Base-by-base conservation (phyloP, 179 eudicot genomes). In the Beta lomatogona region DNA sequence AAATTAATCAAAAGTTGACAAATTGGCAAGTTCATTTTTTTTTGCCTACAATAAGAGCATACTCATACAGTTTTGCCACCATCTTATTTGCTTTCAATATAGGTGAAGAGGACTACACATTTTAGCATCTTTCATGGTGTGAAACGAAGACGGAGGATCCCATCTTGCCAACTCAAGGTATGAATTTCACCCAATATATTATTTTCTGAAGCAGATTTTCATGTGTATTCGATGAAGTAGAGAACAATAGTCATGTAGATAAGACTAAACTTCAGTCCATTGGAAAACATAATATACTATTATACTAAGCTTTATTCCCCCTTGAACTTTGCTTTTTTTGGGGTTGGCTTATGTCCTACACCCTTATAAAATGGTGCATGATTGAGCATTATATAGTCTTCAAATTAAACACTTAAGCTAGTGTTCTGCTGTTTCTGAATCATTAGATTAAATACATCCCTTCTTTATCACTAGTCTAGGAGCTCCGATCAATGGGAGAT, bases 401-500 rank as follows among this genome's bases (percentile, higher is more conserved):
- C 48, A 65, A 16, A 55, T 21, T 55, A 41, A 73, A 63, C 15
- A 21, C 31, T 53, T 53, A 57, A 21, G 75, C 64, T 59, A 59
- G 79, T 83, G 65, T 80, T 79, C 4, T 60, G 71, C 48, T 16
- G 53, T 16, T 77, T 63, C 15, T 45, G 70, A 74, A 83, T 79
- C 72, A 79, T 69, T 75, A 75, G 66, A 52, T 48, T 28, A 60
- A 36, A 58, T 75, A 82, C 79, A 75, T 80, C 66, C 72, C n/a
- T 83, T 36, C 61, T 79, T 79, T 68, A 86, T 80, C 78, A 74
- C 46, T 77, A 36, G 68, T 79, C 79, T 76, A 79, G 72, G 73
- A 77, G 79, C 58, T 78, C 19, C 60, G 76, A 46, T 82, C 28
- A 61, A 80, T 85, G 81, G 81, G n/a, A 18, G 71, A 58, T 54